A percentile compares a stretch with the other conserved stretches of the same genome.
phyloP scores from a whole-genome alignment of 257 asterid species.

The Jaltomata sinuosa region DNA sequence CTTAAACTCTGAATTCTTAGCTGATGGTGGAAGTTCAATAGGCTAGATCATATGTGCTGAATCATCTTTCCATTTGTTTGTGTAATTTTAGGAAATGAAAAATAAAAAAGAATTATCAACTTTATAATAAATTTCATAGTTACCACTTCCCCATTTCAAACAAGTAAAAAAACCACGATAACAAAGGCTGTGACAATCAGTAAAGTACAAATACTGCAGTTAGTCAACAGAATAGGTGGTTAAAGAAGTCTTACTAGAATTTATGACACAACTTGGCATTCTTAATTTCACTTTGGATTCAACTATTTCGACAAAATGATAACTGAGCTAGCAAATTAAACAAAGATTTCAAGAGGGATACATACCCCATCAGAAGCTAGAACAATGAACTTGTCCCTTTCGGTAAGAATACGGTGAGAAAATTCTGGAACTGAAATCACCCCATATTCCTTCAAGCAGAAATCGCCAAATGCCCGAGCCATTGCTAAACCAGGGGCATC shows the following conservation, averaged over 20 bases:
- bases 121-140: not conserved
- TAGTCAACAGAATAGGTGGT: not conserved
- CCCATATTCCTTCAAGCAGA: slow-evolving; percentile 95
- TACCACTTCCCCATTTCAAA: not conserved
- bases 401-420: slow-evolving; percentile 65
- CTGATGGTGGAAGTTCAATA: not conserved
- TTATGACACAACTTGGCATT: not conserved
- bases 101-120: not conserved
- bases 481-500: slow-evolving; percentile 99
- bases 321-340: not conserved
- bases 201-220: not conserved
- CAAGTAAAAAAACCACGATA: not conserved
- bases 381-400: slow-evolving; percentile 72
- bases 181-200: not conserved
- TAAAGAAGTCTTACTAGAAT: not conserved
- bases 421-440: slow-evolving; percentile 94
- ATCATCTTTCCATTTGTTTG: not conserved
- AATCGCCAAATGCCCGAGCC: slow-evolving; percentile 99
- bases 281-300: not conserved
- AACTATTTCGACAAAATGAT: not conserved
- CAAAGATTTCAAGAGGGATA: not conserved
- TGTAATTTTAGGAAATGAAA: not conserved
- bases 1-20: not conserved
- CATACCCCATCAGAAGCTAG: slow-evolving; percentile 99
- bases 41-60: not conserved